phyloP scores from a whole-genome alignment of 176 grass and related monocot species.

The Urochloa ruziziensis region DNA sequence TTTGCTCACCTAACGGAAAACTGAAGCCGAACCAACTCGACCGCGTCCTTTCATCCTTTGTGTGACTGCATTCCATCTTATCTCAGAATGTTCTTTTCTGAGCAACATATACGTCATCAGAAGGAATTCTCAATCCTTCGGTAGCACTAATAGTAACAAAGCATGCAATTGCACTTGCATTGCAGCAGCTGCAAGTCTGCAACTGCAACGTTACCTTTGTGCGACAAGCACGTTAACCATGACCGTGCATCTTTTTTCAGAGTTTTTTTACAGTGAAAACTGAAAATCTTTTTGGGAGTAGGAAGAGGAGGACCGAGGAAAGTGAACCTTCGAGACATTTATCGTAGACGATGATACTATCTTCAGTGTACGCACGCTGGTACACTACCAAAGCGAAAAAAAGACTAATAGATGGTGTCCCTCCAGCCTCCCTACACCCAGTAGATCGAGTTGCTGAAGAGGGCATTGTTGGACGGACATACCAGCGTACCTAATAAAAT shows the following conservation, averaged over 20 bases:
- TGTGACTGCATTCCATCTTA: not conserved
- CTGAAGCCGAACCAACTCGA: not conserved
- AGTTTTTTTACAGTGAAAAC: not conserved
- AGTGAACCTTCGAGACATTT: not conserved
- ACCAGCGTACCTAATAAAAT: not conserved
- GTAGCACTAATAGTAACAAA: too few species aligned
- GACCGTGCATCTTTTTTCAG: not conserved
- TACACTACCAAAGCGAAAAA: not conserved
- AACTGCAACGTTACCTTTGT: too few species aligned
- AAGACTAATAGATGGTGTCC: too few species aligned
- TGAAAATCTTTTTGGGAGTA: not conserved
- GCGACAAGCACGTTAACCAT: too few species aligned
- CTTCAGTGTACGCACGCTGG: not conserved
- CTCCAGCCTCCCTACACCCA: not conserved
- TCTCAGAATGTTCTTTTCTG: not conserved
- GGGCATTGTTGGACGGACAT: not conserved
- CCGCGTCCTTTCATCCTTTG: not conserved
- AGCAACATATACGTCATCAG: not conserved
- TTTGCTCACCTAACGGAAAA: conserved; percentile 19
- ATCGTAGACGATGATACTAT: not conserved
- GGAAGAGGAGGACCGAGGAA: not conserved
- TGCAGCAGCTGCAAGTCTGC: too few species aligned
- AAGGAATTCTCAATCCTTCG: not conserved
- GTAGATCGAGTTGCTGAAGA: not conserved
- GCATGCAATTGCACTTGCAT: too few species aligned